These are phyloP conservation scores for Nadsonia commutata DNA, from an alignment of 1,139 yeast genomes.

Conservation along the genomic window DNA sequence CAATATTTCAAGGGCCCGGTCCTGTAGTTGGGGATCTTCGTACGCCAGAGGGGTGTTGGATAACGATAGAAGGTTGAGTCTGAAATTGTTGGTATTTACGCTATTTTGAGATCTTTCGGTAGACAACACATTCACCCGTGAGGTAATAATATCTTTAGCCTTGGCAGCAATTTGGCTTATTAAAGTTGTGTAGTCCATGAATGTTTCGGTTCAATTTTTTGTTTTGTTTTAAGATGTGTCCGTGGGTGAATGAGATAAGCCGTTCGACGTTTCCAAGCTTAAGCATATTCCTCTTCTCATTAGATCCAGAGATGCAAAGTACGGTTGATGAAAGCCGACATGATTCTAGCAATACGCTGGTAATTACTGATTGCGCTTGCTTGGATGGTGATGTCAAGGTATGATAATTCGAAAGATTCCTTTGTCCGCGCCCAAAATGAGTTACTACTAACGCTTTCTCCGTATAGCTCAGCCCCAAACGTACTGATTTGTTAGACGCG, in stretches of 20 bases:
- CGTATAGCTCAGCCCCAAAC: background rate
- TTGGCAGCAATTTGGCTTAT: background rate
- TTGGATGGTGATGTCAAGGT: background rate
- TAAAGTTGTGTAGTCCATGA: background rate
- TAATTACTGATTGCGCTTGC: background rate
- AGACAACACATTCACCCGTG: too few species aligned
- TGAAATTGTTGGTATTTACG: too few species aligned
- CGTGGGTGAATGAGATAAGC: too few species aligned
- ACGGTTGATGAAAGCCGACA: too few species aligned
- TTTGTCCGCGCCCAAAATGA: background rate
- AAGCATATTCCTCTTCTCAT: too few species aligned
- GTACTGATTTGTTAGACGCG: background rate
- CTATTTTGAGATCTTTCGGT: too few species aligned
- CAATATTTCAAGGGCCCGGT: slow-evolving; percentile 26
- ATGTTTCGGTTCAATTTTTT: too few species aligned
- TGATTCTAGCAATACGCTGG: background rate
- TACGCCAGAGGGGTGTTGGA: slow-evolving; percentile 21
- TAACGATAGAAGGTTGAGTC: background rate
- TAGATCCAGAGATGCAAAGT: too few species aligned
- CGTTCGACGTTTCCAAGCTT: too few species aligned
- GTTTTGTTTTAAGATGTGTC: too few species aligned
- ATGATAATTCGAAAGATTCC: background rate
- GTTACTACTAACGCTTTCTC: background rate
- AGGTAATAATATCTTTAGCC: background rate
- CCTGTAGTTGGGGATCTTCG: slow-evolving; percentile 23